A percentile compares a stretch with the other conserved stretches of the same genome.
phyloP scores from a whole-genome alignment of 352 stramenopile genomes.

The Phytophthora agathidicida region DNA sequence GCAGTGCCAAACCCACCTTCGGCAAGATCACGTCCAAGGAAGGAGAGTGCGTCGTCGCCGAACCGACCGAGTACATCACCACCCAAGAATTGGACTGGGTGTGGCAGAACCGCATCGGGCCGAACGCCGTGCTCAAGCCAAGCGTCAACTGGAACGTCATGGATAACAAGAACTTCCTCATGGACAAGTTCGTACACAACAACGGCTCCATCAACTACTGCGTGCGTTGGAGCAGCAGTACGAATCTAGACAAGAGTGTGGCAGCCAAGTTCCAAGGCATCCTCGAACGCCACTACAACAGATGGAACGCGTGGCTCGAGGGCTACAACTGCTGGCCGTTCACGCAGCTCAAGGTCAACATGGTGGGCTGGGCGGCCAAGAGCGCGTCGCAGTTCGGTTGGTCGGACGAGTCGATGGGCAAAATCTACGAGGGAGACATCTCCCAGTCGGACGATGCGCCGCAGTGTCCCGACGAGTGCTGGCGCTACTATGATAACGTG shows the following conservation, averaged over 20 bases:
- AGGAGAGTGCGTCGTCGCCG: conserved; percentile 13
- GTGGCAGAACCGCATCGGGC: conserved; percentile 22
- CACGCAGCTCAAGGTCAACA: conserved; percentile 23
- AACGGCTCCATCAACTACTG: conserved; percentile 33
- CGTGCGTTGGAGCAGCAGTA: conserved; percentile 18
- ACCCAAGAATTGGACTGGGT: conserved; percentile 21
- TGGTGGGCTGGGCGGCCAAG: conserved; percentile 31
- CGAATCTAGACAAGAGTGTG: neutral
- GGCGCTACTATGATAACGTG: conserved; percentile 22
- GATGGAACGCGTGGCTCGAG: conserved; percentile 30
- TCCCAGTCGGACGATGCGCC: conserved; percentile 4
- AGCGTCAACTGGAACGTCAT: conserved; percentile 26
- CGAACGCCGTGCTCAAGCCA: conserved; percentile 1
- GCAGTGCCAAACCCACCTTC: conserved; percentile 10
- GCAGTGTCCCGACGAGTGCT: conserved; percentile 25
- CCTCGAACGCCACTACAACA: conserved; percentile 24
- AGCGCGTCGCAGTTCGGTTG: conserved; percentile 23
- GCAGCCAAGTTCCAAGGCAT: conserved; percentile 16
- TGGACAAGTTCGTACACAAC: conserved; percentile 30
- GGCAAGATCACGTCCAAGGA: conserved; percentile 20
- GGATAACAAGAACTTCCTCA: conserved; percentile 29
- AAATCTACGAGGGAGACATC: conserved; percentile 9
- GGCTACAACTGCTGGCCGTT: conserved; percentile 35
- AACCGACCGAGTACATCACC: conserved; percentile 21
- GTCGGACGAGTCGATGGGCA: conserved; percentile 16